Evolutionary conservation across 2,329 filamentous ascomycete genomes (phyloP).

Genomic region (Curvularia sp.): DNA sequence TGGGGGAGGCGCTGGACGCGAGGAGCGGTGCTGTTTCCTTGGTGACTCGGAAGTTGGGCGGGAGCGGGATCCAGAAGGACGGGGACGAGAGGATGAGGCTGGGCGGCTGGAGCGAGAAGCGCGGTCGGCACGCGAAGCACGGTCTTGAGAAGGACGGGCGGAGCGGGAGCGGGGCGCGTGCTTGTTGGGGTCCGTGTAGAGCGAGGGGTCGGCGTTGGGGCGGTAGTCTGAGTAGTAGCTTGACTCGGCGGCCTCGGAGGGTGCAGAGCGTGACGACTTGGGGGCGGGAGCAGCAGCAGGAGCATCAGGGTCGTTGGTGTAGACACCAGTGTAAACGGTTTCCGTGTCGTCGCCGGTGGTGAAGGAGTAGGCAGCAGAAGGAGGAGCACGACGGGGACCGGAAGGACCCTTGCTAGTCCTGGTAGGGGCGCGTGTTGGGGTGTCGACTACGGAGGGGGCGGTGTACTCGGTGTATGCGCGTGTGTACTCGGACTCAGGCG

Average conservation of each 20-base stretch:
- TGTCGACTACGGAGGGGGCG: slow-evolving; percentile 34
- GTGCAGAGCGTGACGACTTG: slow-evolving; percentile 18
- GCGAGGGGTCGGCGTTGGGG: slow-evolving; percentile 46
- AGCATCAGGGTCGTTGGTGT: slow-evolving; percentile 49
- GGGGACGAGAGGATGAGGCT: slow-evolving; percentile 22
- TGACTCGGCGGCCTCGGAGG: slow-evolving; percentile 42
- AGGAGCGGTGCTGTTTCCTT: slow-evolving; percentile 45
- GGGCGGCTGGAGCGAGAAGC: slow-evolving; percentile 21
- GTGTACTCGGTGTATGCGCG: slow-evolving; percentile 40
- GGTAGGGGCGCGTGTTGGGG: slow-evolving; percentile 25
- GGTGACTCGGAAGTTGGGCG: slow-evolving; percentile 45
- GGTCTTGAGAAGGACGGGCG: slow-evolving; percentile 24
- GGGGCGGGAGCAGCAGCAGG: slow-evolving; percentile 22
- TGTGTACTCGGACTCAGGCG: slow-evolving; percentile 29
- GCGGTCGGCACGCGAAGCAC: slow-evolving; percentile 19
- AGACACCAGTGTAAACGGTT: slow-evolving; percentile 53
- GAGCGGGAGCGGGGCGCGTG: slow-evolving; percentile 32
- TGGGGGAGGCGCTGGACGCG: slow-evolving; percentile 33
- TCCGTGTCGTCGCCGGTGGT: slow-evolving; percentile 54
- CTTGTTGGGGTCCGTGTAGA: slow-evolving; percentile 32
- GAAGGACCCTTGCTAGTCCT: slow-evolving; percentile 24
- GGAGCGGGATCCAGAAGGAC: slow-evolving; percentile 39
- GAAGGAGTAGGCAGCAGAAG: slow-evolving; percentile 58
- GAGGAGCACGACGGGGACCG: slow-evolving; percentile 44
- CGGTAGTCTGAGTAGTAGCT: slow-evolving; percentile 54